Evolutionary conservation across 805 yeast species (phyloP), one percentile per base, ranked within the genome.

Genomic region (Candida vartiovaarae): DNA sequence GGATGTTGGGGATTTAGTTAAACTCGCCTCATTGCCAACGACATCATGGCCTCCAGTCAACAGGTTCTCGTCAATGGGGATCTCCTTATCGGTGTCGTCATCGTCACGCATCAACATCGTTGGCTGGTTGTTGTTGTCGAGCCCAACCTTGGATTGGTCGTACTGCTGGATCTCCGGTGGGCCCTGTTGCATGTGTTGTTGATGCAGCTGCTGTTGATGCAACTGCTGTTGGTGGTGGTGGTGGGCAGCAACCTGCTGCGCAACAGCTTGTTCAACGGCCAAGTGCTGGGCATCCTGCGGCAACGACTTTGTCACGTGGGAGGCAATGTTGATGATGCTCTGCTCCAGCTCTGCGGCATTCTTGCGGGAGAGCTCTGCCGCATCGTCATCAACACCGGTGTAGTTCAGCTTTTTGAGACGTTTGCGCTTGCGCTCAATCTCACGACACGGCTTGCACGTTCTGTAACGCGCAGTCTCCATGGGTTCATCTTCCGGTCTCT

Each of bases 371-470:
- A 36, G 41, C 31, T 47, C 26, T 29, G 34, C 34, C 28, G n/a
- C 40, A 25, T 44, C 50, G 35, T 43, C 46, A 20, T 45, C 42
- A 32, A 45, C 29, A 35, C 46, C 48, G 9, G 42, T 45, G 36
- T 43, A 45, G 41, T 39, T 43, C 44, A n/a, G 51, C 50, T 53
- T 53, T 38, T 53, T 53, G 36, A 51, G 45, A 31, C 56, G 46
- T 45, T 53, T 53, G 35, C 50, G 44, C 51, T 46, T 49, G 42
- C 56, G 53, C 50, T 53, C 56, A 38, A 53, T 53, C 49, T 57
- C 61, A 41, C 61, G 52, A 37, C 61, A 57, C 33, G 61, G 61
- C 42, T 57, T 52, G 32, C 61, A 57, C 7, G 61, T 57, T 50
- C 60, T 54, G 50, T 57, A 57, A 20, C 59, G 55, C n/a, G 59